Evolutionary conservation across 106 monocot species (phyloP), one percentile per base, ranked within the genome.

Genomic region (Cymbidium sinense): DNA sequence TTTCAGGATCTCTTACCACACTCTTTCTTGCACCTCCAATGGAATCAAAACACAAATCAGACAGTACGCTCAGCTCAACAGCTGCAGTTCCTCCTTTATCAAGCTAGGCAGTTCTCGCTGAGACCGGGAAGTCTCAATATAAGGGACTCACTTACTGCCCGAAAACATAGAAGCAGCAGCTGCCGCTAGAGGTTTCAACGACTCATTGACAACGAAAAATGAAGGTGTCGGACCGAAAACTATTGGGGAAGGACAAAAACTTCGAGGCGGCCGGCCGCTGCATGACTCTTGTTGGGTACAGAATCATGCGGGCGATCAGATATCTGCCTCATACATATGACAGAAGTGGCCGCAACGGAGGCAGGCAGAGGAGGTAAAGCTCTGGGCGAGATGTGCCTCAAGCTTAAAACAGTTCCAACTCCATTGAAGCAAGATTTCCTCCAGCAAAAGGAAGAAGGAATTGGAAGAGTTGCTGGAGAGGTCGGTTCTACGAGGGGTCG

Each of bases 141-240:
- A 99, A 3, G 98, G 98, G 11, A 99, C 64, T 94, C 98, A 94
- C 86, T 92, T 92, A 9, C 79, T 70, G 15, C 64, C 28, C 3
- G 58, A 55, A 37, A 78, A 31, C 50, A n/a, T n/a, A 19, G 79
- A 65, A 17, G 11, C 28, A 2, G 21, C 23, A 25, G 36, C 36
- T 12, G 36, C 5, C 2, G 36, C 70, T 15, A 6, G 35, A 70
- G 70, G 70, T 12, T 70, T 70, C 12, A 70, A 36, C 35, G 70
- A 70, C 20, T 70, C 35, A 11, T 34, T 36, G 19, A 35, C 34
- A 70, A 36, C 34, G 18, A 9, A 70, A 70, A 18, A 12, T 36
- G 70, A 34, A 36, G 70, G 2, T 13, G 23, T 20, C 7, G 19
- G 4, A 37, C n/a, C 43, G 44, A 69, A 19, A 4, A 47, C 35